Base-by-base conservation (phyloP, 352 stramenopile species). In the Phytophthora pluvialis region DNA sequence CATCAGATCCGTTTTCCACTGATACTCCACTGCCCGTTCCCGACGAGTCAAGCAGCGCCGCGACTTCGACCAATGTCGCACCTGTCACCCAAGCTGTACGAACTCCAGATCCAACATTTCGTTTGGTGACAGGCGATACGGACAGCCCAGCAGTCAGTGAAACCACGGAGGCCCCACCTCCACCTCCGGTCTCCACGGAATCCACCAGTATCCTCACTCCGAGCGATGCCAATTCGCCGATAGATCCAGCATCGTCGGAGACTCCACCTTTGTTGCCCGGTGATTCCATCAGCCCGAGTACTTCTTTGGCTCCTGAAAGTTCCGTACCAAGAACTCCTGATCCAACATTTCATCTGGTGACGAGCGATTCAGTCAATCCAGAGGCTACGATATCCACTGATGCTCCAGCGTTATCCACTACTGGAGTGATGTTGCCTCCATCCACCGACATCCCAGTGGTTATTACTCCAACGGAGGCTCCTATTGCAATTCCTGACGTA, bases 241-340 rank as follows among this genome's bases (percentile, higher is more conserved):
- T 35, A 35, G 7, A 1, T 35, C 31, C 43, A 35, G 43, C 43
- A 49, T 49, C 18, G 31, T 48, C 42, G 0, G 42, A 48, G 42
- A 9, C 12, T 18, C 46, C 46, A 8, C 11, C 6, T 52, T 15
- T 7, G 29, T 12, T 15, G 6, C 16, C 45, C 16, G 29, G 16
- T 15, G 48, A 18, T 42, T 56, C 33, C 35, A 56, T 3, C 6
- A 56, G 8, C 12, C 45, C 45, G 15, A 51, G 13, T 5, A 39
- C 16, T 11, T 18, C 18, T 56, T 56, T 33, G 12, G 33, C 31
- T 21, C 33, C 31, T 1, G 32, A 32, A 21, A 31, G 29, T n/a
- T 55, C 48, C 33, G 11, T 16, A 35, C 36, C 49, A 26, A 57
- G 33, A n/a, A 57, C 49, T 29, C 36, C 35, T 11, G 33, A 57